Evolutionary conservation across 441 rosid genomes (phyloP).

Genomic region (Jatropha multifida): DNA sequence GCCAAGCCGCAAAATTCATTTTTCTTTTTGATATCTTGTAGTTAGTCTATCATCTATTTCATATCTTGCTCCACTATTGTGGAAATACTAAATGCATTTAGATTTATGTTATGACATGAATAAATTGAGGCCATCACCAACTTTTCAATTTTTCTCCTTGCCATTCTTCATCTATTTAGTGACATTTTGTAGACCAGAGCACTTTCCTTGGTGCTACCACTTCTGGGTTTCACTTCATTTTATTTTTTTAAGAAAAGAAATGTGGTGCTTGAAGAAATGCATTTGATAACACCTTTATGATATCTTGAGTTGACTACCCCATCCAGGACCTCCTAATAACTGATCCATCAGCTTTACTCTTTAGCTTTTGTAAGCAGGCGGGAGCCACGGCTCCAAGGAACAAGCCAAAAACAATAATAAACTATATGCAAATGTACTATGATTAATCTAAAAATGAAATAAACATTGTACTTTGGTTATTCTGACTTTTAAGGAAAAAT

Average conservation of each 20-base stretch:
- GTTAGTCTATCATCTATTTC: neutral
- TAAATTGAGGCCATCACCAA: neutral
- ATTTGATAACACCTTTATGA: neutral
- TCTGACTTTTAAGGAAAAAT: neutral
- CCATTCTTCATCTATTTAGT: too few species aligned
- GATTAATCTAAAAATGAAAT: neutral
- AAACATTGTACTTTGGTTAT: neutral
- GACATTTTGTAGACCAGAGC: neutral
- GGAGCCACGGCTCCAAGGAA: neutral
- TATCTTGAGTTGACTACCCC: neutral
- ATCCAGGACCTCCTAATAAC: neutral
- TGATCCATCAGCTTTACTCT: neutral
- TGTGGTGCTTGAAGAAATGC: neutral
- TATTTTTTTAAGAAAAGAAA: neutral
- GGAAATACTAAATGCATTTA: neutral
- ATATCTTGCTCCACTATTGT: neutral
- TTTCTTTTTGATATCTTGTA: neutral
- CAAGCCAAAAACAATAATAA: neutral
- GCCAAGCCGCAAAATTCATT: neutral
- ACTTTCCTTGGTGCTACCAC: neutral
- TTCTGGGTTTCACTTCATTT: neutral
- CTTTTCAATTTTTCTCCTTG: neutral
- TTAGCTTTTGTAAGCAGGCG: too few species aligned
- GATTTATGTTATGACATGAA: neutral
- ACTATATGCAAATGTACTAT: neutral